Evolutionary conservation across 2,329 filamentous ascomycete species (phyloP), one percentile per base, ranked within the genome.

Genomic region (Westerdykella ornata): DNA sequence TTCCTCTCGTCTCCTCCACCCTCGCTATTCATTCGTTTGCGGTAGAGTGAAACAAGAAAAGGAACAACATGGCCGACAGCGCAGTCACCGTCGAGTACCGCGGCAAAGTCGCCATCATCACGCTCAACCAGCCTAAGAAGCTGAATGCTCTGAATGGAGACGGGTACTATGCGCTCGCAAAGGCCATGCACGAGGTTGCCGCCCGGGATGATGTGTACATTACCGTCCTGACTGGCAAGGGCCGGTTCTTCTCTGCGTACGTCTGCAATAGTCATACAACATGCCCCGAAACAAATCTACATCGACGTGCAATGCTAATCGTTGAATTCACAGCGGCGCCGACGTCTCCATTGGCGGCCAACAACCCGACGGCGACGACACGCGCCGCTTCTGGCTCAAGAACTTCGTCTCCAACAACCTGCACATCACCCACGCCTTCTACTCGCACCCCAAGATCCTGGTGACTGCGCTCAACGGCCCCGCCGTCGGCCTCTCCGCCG

Each of bases 371-470:
- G 51, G 57, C 18, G 38, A 49, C 18, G 67, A 70, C 44, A 60
- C 57, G 13, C 72, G 74, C 47, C 70, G 70, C n/a, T 72, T 79
- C 52, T 82, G 80, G 70, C 77, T 94, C 28, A 74, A 76, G 38
- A 72, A 63, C 59, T 94, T 97, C 68, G 84, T 87, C 9, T 74
- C 83, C 52, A 84, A 85, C 74, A 97, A 97, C 73, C 78, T 96
- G 42, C 85, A 94, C 74, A 78, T 87, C 56, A 92, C 89, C 2
- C 83, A 87, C 56, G 83, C 88, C 54, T 95, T 97, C 72, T 89
- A 92, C 72, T 82, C 81, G 12, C 92, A 97, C 69, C 86, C 88
- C 55, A 96, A 97, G 71, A 85, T 97, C 68, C 84, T 97, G 17
- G 78, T 97, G 45, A 82, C 83, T 0, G 92, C 87, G 0, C 81